Percentiles rank a stretch among this genome's conserved stretches.
Conservation (phyloP, 108 stramenopile genomes). For the Aurantiochytrium sp. region DNA sequence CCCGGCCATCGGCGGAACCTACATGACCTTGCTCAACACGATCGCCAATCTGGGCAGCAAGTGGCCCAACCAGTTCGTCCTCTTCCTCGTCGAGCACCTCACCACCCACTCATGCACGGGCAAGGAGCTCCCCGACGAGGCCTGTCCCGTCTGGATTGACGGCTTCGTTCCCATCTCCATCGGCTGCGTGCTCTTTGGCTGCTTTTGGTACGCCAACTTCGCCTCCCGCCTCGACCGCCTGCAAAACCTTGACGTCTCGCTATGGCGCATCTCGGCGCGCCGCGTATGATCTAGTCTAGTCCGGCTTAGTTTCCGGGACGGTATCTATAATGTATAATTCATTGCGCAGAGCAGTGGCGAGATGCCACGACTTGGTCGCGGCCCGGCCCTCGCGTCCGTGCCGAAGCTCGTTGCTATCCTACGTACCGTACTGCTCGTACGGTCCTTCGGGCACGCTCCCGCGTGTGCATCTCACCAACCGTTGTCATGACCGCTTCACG, state of each 20-base stretch:
- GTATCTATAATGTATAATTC: too few species aligned
- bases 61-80: constrained; percentile 76
- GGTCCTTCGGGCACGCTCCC: too few species aligned
- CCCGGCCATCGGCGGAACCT: constrained; percentile 93
- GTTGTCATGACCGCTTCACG: too few species aligned
- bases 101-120: neutral
- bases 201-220: neutral
- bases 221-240: neutral
- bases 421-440: too few species aligned
- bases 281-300: too few species aligned
- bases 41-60: constrained; percentile 87
- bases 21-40: constrained; percentile 99
- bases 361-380: too few species aligned
- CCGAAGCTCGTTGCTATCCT: too few species aligned
- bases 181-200: neutral
- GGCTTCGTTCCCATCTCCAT: constrained; percentile 8
- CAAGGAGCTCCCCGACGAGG: neutral
- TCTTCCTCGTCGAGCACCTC: constrained; percentile 45
- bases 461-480: too few species aligned
- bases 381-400: too few species aligned
- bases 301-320: too few species aligned
- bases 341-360: too few species aligned
- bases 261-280: neutral
- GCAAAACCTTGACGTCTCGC: neutral
- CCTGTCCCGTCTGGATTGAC: neutral